Base-by-base conservation (phyloP, 306 rosid species). In the Styphnolobium japonicum region DNA sequence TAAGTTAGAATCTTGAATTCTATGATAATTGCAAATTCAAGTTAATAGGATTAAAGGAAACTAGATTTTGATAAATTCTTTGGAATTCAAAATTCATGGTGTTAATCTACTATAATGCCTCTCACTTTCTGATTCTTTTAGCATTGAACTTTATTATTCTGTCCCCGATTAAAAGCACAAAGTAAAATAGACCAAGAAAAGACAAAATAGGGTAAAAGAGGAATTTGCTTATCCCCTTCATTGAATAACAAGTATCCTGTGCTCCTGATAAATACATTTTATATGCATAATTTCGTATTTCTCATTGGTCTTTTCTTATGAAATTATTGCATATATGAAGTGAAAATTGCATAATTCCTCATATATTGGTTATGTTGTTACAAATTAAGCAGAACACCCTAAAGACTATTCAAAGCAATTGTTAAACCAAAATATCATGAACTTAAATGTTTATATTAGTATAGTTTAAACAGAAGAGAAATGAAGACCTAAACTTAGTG, bases 211-310 rank as follows among this genome's bases (percentile, higher is more conserved):
- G 71, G 18, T 19, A 69, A 53, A 5, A 63, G 56, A 25, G 70
- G 55, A 71, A 76, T 63, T 55, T 71, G 22, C 51, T 29, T 36
- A 37, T 64, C 73, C 29, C 46, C 48, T 74, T 84, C 46, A 37
- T 73, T 51, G 72, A 64, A 33, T 39, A 71, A 48, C 52, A 70
- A 45, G 36, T 21, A 71, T 82, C 76, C 36, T 7, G 18, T 49
- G 42, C 37, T 51, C 71, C 36, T n/a, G n/a, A n/a, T n/a, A n/a
- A n/a, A n/a, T n/a, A n/a, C n/a, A n/a, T n/a, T n/a, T n/a, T n/a
- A n/a, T n/a, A n/a, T n/a, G n/a, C n/a, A n/a, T n/a, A n/a, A n/a
- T n/a, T n/a, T n/a, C n/a, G n/a, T n/a, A n/a, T n/a, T n/a, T n/a
- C n/a, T n/a, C n/a, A n/a, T n/a, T n/a, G n/a, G n/a, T n/a, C n/a